Percentiles rank a stretch among this genome's conserved stretches.
Conservation (phyloP, 768 basidiomycete species). For the Boletus speciosus region DNA sequence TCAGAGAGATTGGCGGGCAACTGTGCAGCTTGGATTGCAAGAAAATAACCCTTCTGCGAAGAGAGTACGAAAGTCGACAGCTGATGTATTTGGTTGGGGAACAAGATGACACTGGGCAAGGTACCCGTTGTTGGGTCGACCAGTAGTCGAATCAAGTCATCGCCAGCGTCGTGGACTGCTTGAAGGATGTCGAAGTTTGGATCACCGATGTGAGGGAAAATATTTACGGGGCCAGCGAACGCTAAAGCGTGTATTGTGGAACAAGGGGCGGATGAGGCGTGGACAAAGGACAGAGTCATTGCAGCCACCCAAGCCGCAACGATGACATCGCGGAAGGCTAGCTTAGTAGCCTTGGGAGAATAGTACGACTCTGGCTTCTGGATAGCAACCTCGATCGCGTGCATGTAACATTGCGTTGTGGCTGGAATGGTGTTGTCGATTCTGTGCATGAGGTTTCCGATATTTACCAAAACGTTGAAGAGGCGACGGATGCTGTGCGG, state of each 20-base stretch:
- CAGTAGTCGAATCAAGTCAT: slow-evolving; percentile 32
- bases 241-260: slow-evolving; percentile 21
- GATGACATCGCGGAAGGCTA: slow-evolving; percentile 38
- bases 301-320: slow-evolving; percentile 38
- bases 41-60: slow-evolving; percentile 31
- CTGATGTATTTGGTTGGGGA: slow-evolving; percentile 38
- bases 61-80: slow-evolving; percentile 38
- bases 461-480: slow-evolving; percentile 44
- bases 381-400: slow-evolving; percentile 42
- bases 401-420: slow-evolving; percentile 37
- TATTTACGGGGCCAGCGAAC: slow-evolving; percentile 19
- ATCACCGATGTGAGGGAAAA: slow-evolving; percentile 26
- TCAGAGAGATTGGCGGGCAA: slow-evolving; percentile 25
- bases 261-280: slow-evolving; percentile 18
- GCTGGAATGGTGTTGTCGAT: slow-evolving; percentile 25
- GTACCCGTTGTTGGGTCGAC: slow-evolving; percentile 35
- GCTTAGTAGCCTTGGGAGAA: slow-evolving; percentile 15
- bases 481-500: slow-evolving; percentile 38
- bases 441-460: slow-evolving; percentile 35
- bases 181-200: slow-evolving; percentile 37
- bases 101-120: slow-evolving; percentile 40
- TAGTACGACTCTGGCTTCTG: slow-evolving; percentile 25
- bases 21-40: slow-evolving; percentile 29
- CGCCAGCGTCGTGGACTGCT: slow-evolving; percentile 33
- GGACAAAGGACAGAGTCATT: slow-evolving; percentile 27